Conservation (phyloP, 768 basidiomycete genomes). For the Trametes cingulata region DNA sequence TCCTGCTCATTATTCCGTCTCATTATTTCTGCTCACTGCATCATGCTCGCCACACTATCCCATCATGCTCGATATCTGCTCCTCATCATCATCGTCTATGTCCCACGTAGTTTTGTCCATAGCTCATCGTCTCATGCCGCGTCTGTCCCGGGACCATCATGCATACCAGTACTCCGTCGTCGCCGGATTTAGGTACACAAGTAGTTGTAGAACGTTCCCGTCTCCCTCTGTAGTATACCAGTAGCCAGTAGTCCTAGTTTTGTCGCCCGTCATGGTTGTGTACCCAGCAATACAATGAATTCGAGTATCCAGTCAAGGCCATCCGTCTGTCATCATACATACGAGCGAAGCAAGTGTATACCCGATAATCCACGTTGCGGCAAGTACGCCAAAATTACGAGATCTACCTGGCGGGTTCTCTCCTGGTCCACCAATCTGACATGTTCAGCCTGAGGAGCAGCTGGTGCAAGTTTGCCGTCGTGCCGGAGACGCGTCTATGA, state of each 20-base stretch:
- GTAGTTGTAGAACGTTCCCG: conserved; percentile 10
- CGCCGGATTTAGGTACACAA: conserved; percentile 4
- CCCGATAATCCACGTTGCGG: too few species aligned
- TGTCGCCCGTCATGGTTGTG: conserved; percentile 15
- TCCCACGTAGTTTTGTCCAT: conserved; percentile 26
- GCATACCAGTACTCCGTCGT: conserved; percentile 8
- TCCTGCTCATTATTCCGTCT: conserved; percentile 13
- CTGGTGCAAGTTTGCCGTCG: conserved; percentile 54
- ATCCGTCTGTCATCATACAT: too few species aligned
- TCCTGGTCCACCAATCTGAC: conserved; percentile 56
- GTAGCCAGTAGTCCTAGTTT: conserved; percentile 17
- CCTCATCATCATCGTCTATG: conserved; percentile 2
- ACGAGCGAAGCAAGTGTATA: too few species aligned
- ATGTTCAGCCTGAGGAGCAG: conserved; percentile 55
- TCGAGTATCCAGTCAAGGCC: not conserved
- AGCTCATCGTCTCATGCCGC: conserved; percentile 5
- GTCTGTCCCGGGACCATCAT: conserved; percentile 19
- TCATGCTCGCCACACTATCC: conserved; percentile 22
- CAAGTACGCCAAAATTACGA: not conserved
- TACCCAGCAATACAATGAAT: conserved; percentile 16
- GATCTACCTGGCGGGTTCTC: not conserved
- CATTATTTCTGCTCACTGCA: conserved; percentile 17
- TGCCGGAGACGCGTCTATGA: conserved; percentile 42
- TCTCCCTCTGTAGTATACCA: conserved; percentile 20
- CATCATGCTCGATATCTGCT: conserved; percentile 20